These are phyloP conservation scores for Tephrocybe sp. DNA, from an alignment of 768 basidiomycete genomes.

Conservation along the genomic window DNA sequence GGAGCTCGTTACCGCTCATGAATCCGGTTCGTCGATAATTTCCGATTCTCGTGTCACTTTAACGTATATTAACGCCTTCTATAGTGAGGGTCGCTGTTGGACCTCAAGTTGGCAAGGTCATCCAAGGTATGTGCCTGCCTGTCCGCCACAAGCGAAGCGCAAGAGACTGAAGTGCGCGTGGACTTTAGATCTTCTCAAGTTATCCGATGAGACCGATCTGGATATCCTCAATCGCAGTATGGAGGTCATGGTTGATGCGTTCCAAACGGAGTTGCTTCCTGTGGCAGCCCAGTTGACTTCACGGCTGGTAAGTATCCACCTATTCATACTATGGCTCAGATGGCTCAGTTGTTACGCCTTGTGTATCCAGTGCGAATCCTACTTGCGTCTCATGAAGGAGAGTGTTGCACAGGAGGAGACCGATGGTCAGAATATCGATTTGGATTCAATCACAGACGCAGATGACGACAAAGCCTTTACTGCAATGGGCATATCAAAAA, in stretches of 20 bases:
- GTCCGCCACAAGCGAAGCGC: neutral
- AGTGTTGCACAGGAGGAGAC: constrained; percentile 54
- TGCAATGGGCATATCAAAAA: constrained; percentile 86
- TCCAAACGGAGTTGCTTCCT: constrained; percentile 81
- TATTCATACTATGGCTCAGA: neutral
- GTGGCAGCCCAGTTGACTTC: constrained; percentile 81
- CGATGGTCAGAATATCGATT: constrained; percentile 48
- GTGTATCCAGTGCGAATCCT: constrained; percentile 68
- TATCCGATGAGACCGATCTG: constrained; percentile 89
- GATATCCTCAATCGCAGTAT: constrained; percentile 82
- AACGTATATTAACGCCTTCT: constrained; percentile 9
- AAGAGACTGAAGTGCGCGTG: neutral
- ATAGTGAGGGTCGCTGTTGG: constrained; percentile 69
- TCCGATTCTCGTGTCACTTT: neutral
- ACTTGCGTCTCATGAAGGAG: constrained; percentile 76
- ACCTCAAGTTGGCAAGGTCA: constrained; percentile 81
- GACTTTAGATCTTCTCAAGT: constrained; percentile 71
- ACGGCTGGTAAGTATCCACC: constrained; percentile 65
- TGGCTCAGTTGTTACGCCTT: neutral
- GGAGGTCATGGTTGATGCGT: constrained; percentile 85
- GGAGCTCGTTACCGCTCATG: constrained; percentile 66
- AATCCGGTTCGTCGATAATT: constrained; percentile 48
- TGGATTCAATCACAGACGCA: constrained; percentile 53
- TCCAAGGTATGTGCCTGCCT: constrained; percentile 60
- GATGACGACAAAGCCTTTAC: constrained; percentile 88